phyloP scores from a whole-genome alignment of 1,139 yeast species.

The Hansenula lynferdii region DNA sequence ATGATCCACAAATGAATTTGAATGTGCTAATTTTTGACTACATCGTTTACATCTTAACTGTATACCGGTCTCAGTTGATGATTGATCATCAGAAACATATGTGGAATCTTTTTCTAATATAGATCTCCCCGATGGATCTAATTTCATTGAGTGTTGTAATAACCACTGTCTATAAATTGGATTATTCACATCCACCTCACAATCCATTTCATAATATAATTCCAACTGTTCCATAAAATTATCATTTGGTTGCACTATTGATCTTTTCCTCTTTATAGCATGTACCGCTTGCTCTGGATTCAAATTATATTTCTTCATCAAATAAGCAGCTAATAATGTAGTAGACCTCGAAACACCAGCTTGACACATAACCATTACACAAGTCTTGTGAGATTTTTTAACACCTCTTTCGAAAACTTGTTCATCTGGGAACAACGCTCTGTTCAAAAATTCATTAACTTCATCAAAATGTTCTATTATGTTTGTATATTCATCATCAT shows the following conservation, averaged over 20 bases:
- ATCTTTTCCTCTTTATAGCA: conserved; percentile 61
- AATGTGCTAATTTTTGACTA: conserved; percentile 45
- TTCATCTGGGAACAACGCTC: conserved; percentile 46
- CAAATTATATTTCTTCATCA: conserved; percentile 70
- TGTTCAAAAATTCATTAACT: conserved; percentile 62
- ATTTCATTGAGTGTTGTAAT: conserved; percentile 31
- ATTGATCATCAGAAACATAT: conserved; percentile 21
- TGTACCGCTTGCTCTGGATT: conserved; percentile 57
- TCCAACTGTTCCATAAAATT: conserved; percentile 71
- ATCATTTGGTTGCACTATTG: conserved; percentile 65
- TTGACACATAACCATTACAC: conserved; percentile 63
- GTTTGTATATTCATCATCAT: conserved; percentile 61
- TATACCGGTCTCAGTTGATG: conserved; percentile 19
- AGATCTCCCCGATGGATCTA: conserved; percentile 29
- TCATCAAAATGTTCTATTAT: conserved; percentile 56
- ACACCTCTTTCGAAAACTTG: conserved; percentile 26
- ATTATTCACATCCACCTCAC: conserved; percentile 30
- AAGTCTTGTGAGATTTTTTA: conserved; percentile 39
- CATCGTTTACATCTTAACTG: conserved; percentile 68
- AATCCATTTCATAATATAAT: conserved; percentile 50
- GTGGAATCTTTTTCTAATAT: conserved; percentile 27
- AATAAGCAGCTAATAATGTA: conserved; percentile 65
- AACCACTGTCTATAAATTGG: conserved; percentile 51
- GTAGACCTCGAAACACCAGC: conserved; percentile 89
- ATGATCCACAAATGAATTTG: conserved; percentile 52